Conservation (phyloP, 2,329 filamentous ascomycete species). For the Aspergillus piperis region DNA sequence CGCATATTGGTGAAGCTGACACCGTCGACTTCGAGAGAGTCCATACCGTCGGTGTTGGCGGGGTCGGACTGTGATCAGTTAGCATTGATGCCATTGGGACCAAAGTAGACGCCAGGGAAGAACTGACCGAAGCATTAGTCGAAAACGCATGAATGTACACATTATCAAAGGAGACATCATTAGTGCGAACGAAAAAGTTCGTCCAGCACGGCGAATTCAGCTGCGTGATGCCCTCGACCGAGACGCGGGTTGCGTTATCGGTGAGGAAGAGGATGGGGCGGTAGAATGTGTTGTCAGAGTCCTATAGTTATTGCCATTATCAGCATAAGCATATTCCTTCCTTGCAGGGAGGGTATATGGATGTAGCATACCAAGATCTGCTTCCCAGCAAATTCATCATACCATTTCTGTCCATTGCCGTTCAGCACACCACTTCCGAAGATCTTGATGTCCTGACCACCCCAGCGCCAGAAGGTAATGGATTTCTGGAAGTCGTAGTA, state of each 20-base stretch:
- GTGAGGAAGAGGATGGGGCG: slow-evolving; percentile 63
- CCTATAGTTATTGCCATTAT: slow-evolving; percentile 26
- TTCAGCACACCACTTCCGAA: slow-evolving; percentile 60
- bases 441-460: slow-evolving; percentile 62
- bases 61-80: slow-evolving; percentile 43
- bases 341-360: no score
- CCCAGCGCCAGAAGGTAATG: slow-evolving; percentile 66
- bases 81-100: neutral
- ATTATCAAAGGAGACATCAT: slow-evolving; percentile 57
- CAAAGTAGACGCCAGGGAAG: neutral
- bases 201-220: slow-evolving; percentile 66
- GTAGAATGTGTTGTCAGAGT: slow-evolving; percentile 58
- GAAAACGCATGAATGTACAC: slow-evolving; percentile 58
- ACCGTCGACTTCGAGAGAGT: slow-evolving; percentile 59
- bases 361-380: slow-evolving; percentile 34
- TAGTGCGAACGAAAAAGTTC: slow-evolving; percentile 61
- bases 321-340: no score
- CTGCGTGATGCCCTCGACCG: slow-evolving; percentile 60
- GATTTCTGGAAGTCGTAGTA: slow-evolving; percentile 56
- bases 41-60: slow-evolving; percentile 65
- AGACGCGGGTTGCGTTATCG: slow-evolving; percentile 61
- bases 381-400: slow-evolving; percentile 50
- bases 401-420: slow-evolving; percentile 57
- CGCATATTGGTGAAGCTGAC: slow-evolving; percentile 54
- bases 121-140: slow-evolving; percentile 44